phyloP scores from a whole-genome alignment of 768 basidiomycete genomes.

The Termitomyces sp. region DNA sequence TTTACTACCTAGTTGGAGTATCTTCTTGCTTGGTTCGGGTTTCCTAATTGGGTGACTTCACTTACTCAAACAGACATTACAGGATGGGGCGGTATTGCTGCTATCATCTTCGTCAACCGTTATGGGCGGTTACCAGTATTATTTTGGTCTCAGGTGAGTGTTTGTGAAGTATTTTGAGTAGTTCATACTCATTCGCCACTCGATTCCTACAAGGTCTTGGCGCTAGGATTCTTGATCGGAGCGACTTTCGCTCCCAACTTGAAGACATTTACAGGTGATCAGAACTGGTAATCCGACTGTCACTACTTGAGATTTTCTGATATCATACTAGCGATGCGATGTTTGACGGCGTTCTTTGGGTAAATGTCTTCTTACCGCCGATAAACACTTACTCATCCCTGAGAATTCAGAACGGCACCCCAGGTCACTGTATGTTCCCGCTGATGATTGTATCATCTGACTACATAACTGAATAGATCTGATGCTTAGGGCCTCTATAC shows the following conservation, averaged over 20 bases:
- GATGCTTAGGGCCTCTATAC: conserved; percentile 39
- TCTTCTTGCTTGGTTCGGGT: conserved; percentile 42
- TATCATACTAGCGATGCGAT: conserved; percentile 21
- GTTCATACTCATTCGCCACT: no score
- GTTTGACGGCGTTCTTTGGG: conserved; percentile 28
- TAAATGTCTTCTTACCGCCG: conserved; percentile 4
- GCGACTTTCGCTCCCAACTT: conserved; percentile 49
- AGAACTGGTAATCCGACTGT: no score
- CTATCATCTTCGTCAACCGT: conserved; percentile 47
- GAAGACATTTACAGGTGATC: conserved; percentile 34
- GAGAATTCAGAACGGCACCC: conserved; percentile 38
- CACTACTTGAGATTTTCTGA: no score
- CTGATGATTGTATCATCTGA: background rate
- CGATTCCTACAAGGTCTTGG: conserved; percentile 41
- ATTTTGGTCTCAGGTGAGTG: conserved; percentile 50
- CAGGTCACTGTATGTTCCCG: conserved; percentile 45
- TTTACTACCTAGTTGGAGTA: conserved; percentile 50
- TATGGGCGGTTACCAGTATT: conserved; percentile 55
- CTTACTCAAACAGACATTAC: no score
- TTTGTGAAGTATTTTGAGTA: no score
- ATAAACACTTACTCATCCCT: background rate
- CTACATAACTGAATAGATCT: background rate
- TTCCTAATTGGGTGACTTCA: no score
- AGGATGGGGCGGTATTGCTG: conserved; percentile 45
- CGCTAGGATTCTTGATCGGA: conserved; percentile 48